Conservation (phyloP, 352 stramenopile genomes). For the Pythium angustatum region DNA sequence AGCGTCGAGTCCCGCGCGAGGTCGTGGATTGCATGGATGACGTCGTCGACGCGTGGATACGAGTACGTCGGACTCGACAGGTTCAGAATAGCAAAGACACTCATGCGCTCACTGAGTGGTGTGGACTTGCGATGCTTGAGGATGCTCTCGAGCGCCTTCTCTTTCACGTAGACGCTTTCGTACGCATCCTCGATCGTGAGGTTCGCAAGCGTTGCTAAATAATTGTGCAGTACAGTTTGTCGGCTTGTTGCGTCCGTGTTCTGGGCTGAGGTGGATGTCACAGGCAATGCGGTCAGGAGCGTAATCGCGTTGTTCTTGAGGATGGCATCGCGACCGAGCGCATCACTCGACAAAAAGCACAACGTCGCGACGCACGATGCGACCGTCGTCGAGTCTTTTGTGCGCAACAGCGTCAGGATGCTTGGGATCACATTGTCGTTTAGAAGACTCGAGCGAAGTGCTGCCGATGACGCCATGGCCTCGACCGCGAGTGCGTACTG, state of each 20-base stretch:
- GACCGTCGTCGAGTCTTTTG: conserved; percentile 57
- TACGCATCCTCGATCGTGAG: conserved; percentile 72
- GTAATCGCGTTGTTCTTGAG: conserved; percentile 53
- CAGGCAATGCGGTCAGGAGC: conserved; percentile 33
- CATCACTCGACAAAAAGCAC: conserved; percentile 37
- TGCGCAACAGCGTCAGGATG: conserved; percentile 57
- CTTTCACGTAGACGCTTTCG: conserved; percentile 68
- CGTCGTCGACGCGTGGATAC: conserved; percentile 67
- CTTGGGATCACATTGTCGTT: conserved; percentile 65
- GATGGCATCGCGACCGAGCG: conserved; percentile 46
- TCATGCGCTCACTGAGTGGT: conserved; percentile 38
- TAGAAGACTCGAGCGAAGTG: conserved; percentile 51
- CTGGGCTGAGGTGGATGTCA: conserved; percentile 17
- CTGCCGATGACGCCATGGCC: conserved; percentile 61
- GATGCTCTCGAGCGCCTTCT: conserved; percentile 68
- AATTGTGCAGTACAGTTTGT: conserved; percentile 41
- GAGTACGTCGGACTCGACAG: conserved; percentile 64
- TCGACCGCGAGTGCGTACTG: conserved; percentile 67
- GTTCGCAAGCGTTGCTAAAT: conserved; percentile 60
- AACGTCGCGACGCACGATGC: conserved; percentile 57
- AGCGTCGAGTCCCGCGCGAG: conserved; percentile 37
- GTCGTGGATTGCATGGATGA: conserved; percentile 60
- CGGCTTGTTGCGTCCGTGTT: conserved; percentile 14
- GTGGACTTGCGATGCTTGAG: conserved; percentile 50
- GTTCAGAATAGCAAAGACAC: conserved; percentile 65